Evolutionary conservation across 495 filamentous ascomycete genomes (phyloP), one percentile per base, ranked within the genome.

Genomic region (Acidiella bohemica): DNA sequence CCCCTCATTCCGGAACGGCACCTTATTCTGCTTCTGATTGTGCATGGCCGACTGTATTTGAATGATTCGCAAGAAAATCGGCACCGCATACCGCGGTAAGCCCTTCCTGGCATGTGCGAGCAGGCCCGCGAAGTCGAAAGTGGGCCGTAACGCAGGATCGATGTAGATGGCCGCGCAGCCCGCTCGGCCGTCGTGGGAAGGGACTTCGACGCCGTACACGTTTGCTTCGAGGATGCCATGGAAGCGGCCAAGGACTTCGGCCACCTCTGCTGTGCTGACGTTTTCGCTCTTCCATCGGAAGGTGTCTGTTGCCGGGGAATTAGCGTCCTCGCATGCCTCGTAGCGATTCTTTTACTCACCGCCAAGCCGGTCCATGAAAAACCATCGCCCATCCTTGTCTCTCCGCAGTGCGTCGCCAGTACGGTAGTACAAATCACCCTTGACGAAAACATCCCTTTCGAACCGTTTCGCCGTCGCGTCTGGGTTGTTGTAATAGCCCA

Each of bases 281-380:
- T 62, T 96, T 61, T 96, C 88, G 31, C 75, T 76, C 66, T 93
- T 94, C 88, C 88, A 96, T 13, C 88, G 75, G 64, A 84, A 96
- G 0, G 88, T 95, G 52, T 96, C n/a, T n/a, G n/a, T n/a, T n/a
- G n/a, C n/a, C n/a, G n/a, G n/a, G n/a, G n/a, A n/a, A n/a, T n/a
- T n/a, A n/a, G n/a, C n/a, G n/a, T n/a, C n/a, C n/a, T n/a, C n/a
- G n/a, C n/a, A n/a, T n/a, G n/a, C n/a, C n/a, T n/a, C n/a, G n/a
- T n/a, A n/a, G n/a, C n/a, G n/a, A n/a, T n/a, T n/a, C n/a, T n/a
- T n/a, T n/a, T n/a, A n/a, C n/a, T n/a, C n/a, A n/a, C n/a, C 88
- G 36, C 88, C 88, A 26, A 96, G 78, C 25, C 54, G 65, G 55
- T 88, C 82, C 25, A 85, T 49, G 58, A 88, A 88, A 54, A 69